These are phyloP conservation scores for Beta lomatogona DNA, from an alignment of 179 eudicot species.

Conservation along the genomic window DNA sequence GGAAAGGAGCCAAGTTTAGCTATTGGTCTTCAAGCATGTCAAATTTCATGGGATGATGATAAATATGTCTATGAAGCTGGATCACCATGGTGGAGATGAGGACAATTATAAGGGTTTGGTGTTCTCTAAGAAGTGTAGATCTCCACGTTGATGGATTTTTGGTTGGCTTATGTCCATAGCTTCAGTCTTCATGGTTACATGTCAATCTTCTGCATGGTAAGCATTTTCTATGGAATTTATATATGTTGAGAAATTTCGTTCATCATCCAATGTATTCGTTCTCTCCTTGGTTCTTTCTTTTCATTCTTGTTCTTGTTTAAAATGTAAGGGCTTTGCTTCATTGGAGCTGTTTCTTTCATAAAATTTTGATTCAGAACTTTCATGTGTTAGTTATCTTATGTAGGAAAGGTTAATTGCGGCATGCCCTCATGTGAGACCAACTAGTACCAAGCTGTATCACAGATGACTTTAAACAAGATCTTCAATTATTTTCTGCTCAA, in stretches of 20 bases:
- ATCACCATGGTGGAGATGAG: constrained; percentile 94
- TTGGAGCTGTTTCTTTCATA: neutral
- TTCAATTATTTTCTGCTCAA: neutral
- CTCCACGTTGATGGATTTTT: neutral
- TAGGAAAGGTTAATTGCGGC: neutral
- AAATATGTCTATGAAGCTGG: constrained; percentile 65
- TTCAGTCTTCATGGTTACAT: neutral
- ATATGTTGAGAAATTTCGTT: neutral
- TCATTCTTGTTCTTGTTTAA: too few relatives aligned
- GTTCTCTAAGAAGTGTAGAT: neutral
- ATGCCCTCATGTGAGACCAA: neutral
- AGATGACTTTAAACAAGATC: neutral
- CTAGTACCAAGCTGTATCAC: neutral
- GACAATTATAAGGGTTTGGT: neutral
- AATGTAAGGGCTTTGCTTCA: neutral
- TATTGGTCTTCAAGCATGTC: constrained; percentile 94
- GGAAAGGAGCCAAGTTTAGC: constrained; percentile 89
- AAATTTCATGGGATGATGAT: constrained; percentile 86
- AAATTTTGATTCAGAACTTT: neutral
- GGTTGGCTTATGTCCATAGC: constrained; percentile 4
- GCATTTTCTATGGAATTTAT: neutral
- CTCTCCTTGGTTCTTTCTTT: neutral
- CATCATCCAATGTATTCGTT: neutral
- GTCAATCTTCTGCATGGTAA: neutral
- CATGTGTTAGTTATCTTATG: neutral